Conservation (phyloP, 306 rosid species). For the Notholithocarpus densiflorus region DNA sequence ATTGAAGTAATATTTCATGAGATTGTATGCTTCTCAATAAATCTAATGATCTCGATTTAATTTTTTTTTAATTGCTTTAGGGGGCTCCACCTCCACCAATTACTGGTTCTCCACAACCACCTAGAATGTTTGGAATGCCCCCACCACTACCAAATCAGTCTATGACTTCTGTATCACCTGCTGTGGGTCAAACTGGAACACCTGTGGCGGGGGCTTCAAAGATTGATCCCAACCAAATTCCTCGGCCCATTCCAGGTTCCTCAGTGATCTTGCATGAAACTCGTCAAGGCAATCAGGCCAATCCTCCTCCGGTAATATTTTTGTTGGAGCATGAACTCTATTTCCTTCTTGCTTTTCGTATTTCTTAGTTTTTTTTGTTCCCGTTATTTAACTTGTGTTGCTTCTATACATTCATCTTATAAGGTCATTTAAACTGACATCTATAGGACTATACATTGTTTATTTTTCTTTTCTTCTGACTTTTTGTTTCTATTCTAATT, state of each 20-base stretch:
- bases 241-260: conserved; percentile 82
- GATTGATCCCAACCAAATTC: conserved; percentile 98
- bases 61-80: conserved; percentile 44
- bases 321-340: conserved; percentile 5
- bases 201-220: conserved; percentile 80
- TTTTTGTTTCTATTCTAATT: conserved; percentile 5
- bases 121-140: conserved; percentile 93
- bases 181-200: conserved; percentile 82
- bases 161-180: conserved; percentile 66
- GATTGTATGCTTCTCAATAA: conserved; percentile 10
- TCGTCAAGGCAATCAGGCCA: conserved; percentile 91
- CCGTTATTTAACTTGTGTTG: too few relatives aligned
- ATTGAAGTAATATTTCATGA: background rate
- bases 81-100: conserved; percentile 57
- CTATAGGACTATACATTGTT: too few relatives aligned
- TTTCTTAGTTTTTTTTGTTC: too few relatives aligned
- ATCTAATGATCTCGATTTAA: conserved; percentile 6
- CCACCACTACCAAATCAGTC: conserved; percentile 78
- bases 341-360: conserved; percentile 2
- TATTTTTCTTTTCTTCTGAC: too few relatives aligned
- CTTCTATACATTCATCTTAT: too few relatives aligned
- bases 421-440: too few relatives aligned
- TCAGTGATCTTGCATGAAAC: conserved; percentile 78
- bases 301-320: conserved; percentile 81
- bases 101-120: conserved; percentile 64